phyloP scores from a whole-genome alignment of 1,139 yeast genomes.

The Suhomyces atakaporum region DNA sequence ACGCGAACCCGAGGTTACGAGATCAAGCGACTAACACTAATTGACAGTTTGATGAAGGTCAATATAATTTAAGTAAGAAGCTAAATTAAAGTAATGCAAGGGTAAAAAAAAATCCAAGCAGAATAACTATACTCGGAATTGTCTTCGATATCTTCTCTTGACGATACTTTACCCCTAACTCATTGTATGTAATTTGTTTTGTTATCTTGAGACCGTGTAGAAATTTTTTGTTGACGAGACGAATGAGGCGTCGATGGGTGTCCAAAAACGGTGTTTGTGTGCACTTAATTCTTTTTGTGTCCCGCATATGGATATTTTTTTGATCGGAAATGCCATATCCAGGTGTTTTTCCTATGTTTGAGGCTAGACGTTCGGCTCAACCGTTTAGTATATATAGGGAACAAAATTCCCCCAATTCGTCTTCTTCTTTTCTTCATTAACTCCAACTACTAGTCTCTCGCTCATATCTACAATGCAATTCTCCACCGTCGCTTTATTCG shows the following conservation, averaged over 20 bases:
- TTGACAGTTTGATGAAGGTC: too few species aligned
- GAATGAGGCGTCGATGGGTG: conserved; percentile 1
- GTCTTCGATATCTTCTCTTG: too few species aligned
- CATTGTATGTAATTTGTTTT: not conserved
- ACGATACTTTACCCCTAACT: too few species aligned
- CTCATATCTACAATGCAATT: conserved; percentile 40
- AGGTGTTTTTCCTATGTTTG: conserved; percentile 7
- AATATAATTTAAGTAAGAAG: too few species aligned
- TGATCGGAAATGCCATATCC: conserved; percentile 5
- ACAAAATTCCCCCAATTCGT: not conserved
- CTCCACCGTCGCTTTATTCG: conserved; percentile 49
- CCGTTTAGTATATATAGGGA: conserved; percentile 8
- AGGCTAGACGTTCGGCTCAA: not conserved
- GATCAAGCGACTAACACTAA: not conserved
- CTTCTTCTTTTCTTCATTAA: conserved; percentile 14
- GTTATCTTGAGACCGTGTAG: conserved; percentile 5
- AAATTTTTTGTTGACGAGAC: conserved; percentile 9
- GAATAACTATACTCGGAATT: too few species aligned
- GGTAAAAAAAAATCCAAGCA: too few species aligned
- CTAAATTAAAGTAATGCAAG: too few species aligned
- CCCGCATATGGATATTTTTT: conserved; percentile 6
- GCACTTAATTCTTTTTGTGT: conserved; percentile 4
- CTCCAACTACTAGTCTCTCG: conserved; percentile 36
- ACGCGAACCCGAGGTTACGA: not conserved
- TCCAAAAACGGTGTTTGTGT: conserved; percentile 5